These are phyloP conservation scores for Lipomyces oligophaga DNA, from an alignment of 805 yeast genomes.

Conservation along the genomic window DNA sequence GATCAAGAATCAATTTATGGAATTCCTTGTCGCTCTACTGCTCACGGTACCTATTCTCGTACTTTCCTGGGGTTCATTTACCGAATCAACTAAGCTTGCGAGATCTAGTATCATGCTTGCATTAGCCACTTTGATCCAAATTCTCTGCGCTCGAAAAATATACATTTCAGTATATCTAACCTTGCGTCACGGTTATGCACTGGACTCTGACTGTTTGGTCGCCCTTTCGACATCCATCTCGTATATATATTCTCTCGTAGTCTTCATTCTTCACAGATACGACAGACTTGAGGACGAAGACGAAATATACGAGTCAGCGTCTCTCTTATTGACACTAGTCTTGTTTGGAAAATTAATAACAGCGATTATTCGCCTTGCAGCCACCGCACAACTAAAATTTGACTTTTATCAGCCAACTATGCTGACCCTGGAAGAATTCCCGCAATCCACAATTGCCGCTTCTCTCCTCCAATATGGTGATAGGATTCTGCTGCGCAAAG, in stretches of 20 bases:
- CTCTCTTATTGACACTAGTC: slow-evolving; percentile 16
- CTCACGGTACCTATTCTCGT: slow-evolving; percentile 22
- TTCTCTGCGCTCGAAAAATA: slow-evolving; percentile 8
- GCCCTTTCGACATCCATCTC: slow-evolving; percentile 15
- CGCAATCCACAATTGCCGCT: neutral
- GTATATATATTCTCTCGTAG: slow-evolving; percentile 14
- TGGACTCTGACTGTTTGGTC: slow-evolving; percentile 19
- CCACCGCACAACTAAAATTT: slow-evolving; percentile 8
- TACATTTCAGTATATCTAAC: slow-evolving; percentile 10
- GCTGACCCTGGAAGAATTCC: slow-evolving; percentile 1
- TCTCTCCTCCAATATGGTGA: slow-evolving; percentile 15
- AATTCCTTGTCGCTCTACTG: neutral
- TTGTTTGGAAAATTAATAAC: slow-evolving; percentile 11
- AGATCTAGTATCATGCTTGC: slow-evolving; percentile 5
- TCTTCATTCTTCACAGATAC: slow-evolving; percentile 5
- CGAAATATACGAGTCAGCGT: slow-evolving; percentile 13
- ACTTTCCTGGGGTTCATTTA: slow-evolving; percentile 14
- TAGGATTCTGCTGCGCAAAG: slow-evolving; percentile 2
- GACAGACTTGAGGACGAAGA: slow-evolving; percentile 1
- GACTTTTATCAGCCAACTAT: slow-evolving; percentile 10
- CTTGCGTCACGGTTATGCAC: neutral
- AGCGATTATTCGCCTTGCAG: slow-evolving; percentile 4
- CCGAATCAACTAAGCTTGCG: neutral
- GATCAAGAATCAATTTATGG: neutral
- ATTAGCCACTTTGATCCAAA: slow-evolving; percentile 15